Evolutionary conservation across 1,139 yeast species (phyloP), one percentile per base, ranked within the genome.

Genomic region (Debaryomyces psychrophilus): DNA sequence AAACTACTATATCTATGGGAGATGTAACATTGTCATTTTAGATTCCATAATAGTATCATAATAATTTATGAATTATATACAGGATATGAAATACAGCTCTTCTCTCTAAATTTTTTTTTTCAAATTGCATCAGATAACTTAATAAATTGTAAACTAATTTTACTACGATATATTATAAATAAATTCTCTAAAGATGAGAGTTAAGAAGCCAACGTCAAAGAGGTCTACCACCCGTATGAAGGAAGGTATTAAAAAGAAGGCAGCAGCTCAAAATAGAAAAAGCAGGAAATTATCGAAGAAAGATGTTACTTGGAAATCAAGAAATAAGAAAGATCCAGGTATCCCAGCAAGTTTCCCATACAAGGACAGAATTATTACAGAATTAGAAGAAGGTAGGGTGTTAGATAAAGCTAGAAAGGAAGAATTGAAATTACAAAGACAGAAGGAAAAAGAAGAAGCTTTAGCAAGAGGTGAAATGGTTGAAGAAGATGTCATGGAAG

Each of bases 311-410:
- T 93, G 99, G 99, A 90, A 82, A 65, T 87, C 96, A 29, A 83
- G 85, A 63, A 70, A 72, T 49, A 82, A 82, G 60, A 92, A 88
- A 69, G 97, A 90, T 65, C 92, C 92, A 7, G 97, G 97, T 56
- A 93, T 93, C 58, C 99, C 99, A 46, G 76, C 96, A 42, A 85
- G 86, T 57, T 93, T 90, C 78, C 99, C 98, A 29, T 92, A 90
- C 73, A 93, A 92, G 68, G 95, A 88, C 54, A 79, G 81, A 67
- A 82, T 93, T 50, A 71, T 93, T 52, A 80, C 77, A 50, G 95
- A 93, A 62, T 83, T 93, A 52, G 98, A 92, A 68, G 84, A 79
- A 44, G 75, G 77, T 47, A 84, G 87, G 65, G 75, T 82, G 62
- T 67, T 65, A 20, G 90, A 82, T 27, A 71, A 72, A 45, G 95